These are phyloP conservation scores for Acacia pycnantha DNA, from an alignment of 331 rosid species.

Conservation along the genomic window DNA sequence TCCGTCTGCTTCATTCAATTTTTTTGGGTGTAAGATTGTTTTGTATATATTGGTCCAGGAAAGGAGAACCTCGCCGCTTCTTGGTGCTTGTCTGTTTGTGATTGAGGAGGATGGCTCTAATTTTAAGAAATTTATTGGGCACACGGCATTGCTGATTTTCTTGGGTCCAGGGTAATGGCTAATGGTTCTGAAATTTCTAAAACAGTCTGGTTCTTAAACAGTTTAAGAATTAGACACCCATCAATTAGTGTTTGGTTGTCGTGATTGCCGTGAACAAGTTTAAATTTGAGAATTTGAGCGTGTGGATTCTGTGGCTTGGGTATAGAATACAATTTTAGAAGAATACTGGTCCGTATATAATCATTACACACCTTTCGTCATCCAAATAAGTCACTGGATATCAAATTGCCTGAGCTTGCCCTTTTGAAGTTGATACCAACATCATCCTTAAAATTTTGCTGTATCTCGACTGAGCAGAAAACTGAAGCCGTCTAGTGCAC, in stretches of 20 bases:
- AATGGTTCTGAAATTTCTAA: no score
- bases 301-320: not conserved
- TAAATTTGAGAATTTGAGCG: not conserved
- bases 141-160: no score
- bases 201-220: no score
- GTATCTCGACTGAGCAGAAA: not conserved
- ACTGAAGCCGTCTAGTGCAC: not conserved
- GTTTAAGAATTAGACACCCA: not conserved
- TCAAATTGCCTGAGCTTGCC: not conserved
- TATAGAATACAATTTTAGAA: not conserved
- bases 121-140: no score
- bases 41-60: not conserved
- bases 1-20: conserved; percentile 33
- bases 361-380: not conserved
- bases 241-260: not conserved
- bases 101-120: no score
- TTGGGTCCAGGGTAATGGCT: no score
- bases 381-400: not conserved
- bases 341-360: not conserved
- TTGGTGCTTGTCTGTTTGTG: no score
- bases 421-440: conserved; percentile 5
- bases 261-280: not conserved
- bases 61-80: no score
- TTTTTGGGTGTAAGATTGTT: conserved; percentile 37
- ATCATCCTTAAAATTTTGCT: not conserved